These are phyloP conservation scores for Metschnikowia gelsemii DNA, from an alignment of 805 yeast species.

Conservation along the genomic window DNA sequence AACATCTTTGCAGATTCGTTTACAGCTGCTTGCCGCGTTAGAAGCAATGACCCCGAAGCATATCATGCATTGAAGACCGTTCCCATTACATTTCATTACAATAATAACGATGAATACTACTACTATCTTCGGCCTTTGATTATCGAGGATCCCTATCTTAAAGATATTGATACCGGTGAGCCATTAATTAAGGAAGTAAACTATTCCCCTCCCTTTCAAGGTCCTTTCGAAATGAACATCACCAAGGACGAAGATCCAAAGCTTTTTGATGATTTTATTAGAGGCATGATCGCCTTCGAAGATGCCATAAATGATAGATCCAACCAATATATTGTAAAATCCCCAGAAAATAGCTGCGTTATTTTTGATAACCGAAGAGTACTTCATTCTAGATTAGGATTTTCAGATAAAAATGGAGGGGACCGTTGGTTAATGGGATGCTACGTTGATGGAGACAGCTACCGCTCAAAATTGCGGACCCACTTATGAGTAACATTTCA, in stretches of 20 bases:
- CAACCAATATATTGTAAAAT: slow-evolving; percentile 54
- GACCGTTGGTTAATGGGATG: slow-evolving; percentile 76
- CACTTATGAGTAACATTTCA: neutral
- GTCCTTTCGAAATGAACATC: slow-evolving; percentile 65
- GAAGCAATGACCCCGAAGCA: slow-evolving; percentile 57
- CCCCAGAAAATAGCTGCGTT: slow-evolving; percentile 60
- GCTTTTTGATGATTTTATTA: slow-evolving; percentile 51
- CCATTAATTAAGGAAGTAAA: slow-evolving; percentile 54
- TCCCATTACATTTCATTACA: slow-evolving; percentile 70
- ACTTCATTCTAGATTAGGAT: slow-evolving; percentile 58
- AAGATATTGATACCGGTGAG: slow-evolving; percentile 33
- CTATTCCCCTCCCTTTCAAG: slow-evolving; percentile 83
- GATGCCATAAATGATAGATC: slow-evolving; percentile 48
- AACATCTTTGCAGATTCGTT: slow-evolving; percentile 69
- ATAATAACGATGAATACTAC: slow-evolving; percentile 59
- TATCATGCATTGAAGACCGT: slow-evolving; percentile 59
- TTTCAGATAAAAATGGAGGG: slow-evolving; percentile 44
- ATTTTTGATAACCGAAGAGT: slow-evolving; percentile 70
- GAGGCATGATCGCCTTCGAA: slow-evolving; percentile 65
- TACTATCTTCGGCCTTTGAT: slow-evolving; percentile 61
- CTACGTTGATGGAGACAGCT: slow-evolving; percentile 70
- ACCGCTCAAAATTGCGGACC: slow-evolving; percentile 50
- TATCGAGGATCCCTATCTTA: slow-evolving; percentile 41
- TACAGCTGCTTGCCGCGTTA: slow-evolving; percentile 58
- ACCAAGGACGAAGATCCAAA: slow-evolving; percentile 31